These are phyloP conservation scores for Mycena amicta DNA, from an alignment of 768 basidiomycete species.

Conservation along the genomic window DNA sequence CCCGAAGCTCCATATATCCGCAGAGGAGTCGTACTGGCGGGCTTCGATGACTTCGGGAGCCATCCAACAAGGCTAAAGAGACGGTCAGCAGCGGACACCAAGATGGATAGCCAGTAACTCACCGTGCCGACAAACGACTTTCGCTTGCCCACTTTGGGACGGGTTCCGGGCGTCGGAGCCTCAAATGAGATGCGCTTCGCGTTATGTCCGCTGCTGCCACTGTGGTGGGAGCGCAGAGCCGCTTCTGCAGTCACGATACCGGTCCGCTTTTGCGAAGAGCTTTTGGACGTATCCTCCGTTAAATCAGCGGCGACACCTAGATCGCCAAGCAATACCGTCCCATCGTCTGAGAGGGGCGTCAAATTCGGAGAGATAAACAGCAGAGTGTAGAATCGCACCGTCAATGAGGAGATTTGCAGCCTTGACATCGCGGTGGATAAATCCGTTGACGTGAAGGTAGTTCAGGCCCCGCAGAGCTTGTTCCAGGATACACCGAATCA, in stretches of 20 bases:
- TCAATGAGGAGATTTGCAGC: constrained; percentile 93
- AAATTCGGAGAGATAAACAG: background rate
- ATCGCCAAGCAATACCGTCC: constrained; percentile 89
- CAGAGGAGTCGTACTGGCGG: constrained; percentile 78
- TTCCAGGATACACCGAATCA: constrained; percentile 78
- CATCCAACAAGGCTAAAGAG: constrained; percentile 87
- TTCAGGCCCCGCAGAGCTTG: constrained; percentile 78
- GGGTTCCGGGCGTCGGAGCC: constrained; percentile 27
- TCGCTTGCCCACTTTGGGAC: constrained; percentile 69
- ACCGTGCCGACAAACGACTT: constrained; percentile 94
- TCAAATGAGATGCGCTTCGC: constrained; percentile 40
- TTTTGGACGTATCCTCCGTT: constrained; percentile 57
- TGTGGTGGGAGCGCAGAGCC: constrained; percentile 32
- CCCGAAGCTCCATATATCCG: constrained; percentile 96
- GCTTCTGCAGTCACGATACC: constrained; percentile 33
- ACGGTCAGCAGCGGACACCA: background rate
- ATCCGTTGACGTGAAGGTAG: constrained; percentile 86
- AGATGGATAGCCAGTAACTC: constrained; percentile 25
- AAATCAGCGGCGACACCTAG: constrained; percentile 90
- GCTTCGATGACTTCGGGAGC: constrained; percentile 92
- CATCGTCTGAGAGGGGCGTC: constrained; percentile 53
- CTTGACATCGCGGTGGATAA: constrained; percentile 93
- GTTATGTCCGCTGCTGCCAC: constrained; percentile 14
- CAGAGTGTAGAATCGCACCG: constrained; percentile 7
- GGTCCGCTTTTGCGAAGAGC: constrained; percentile 30